Evolutionary conservation across 768 basidiomycete genomes (phyloP).

Genomic region (Punctularia strigosozonata): DNA sequence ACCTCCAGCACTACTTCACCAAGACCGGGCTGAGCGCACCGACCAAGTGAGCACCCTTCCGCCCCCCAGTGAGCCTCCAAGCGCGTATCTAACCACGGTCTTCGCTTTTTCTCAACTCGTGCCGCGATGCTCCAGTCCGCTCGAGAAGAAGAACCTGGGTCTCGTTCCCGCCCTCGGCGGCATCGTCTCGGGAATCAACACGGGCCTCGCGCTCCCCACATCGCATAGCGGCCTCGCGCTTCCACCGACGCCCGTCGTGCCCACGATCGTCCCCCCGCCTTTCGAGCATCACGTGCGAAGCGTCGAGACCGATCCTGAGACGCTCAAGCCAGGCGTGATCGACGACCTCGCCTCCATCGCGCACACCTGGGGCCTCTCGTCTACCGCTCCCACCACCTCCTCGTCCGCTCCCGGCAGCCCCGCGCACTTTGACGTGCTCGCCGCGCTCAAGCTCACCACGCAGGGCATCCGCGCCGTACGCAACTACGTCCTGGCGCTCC

Average conservation of each 20-base stretch:
- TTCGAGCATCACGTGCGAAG: slow-evolving; percentile 50
- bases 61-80: not conserved
- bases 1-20: slow-evolving; percentile 90
- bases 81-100: slow-evolving; percentile 2
- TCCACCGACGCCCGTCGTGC: slow-evolving; percentile 57
- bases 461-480: slow-evolving; percentile 72
- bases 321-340: slow-evolving; percentile 64
- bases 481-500: slow-evolving; percentile 74
- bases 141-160: slow-evolving; percentile 43
- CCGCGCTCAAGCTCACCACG: slow-evolving; percentile 67
- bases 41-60: slow-evolving; percentile 43
- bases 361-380: slow-evolving; percentile 46
- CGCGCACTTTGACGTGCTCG: slow-evolving; percentile 47
- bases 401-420: not conserved
- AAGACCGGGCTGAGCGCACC: slow-evolving; percentile 72
- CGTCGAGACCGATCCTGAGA: slow-evolving; percentile 65
- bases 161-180: slow-evolving; percentile 74
- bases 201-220: slow-evolving; percentile 25
- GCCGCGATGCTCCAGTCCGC: slow-evolving; percentile 18
- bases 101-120: slow-evolving; percentile 4
- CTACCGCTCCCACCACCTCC: slow-evolving; percentile 3
- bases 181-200: slow-evolving; percentile 12
- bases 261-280: slow-evolving; percentile 29
- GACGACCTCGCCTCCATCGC: slow-evolving; percentile 59
- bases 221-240: slow-evolving; percentile 42